Evolutionary conservation across 2,329 filamentous ascomycete species (phyloP).

Genomic region (Aspergillus flavus): DNA sequence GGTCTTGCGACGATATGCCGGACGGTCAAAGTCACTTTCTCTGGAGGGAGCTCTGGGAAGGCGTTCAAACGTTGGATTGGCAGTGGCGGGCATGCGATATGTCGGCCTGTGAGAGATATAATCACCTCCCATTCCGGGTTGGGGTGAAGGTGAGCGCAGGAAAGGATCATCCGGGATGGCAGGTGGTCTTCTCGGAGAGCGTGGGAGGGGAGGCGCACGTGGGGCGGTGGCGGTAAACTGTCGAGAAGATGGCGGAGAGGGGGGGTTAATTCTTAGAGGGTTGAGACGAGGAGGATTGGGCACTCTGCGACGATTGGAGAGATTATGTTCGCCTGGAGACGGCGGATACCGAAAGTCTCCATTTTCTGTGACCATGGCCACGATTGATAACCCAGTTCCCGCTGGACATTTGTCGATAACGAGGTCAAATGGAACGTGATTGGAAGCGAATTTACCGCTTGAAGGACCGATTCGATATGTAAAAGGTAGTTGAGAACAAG

Average conservation of each 20-base stretch:
- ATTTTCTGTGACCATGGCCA: slow-evolving; percentile 51
- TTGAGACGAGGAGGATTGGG: slow-evolving; percentile 34
- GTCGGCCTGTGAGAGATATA: slow-evolving; percentile 18
- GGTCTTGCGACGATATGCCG: slow-evolving; percentile 27
- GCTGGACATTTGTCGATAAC: slow-evolving; percentile 44
- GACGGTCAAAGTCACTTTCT: slow-evolving; percentile 28
- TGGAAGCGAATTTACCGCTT: slow-evolving; percentile 6
- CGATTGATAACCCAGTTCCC: slow-evolving; percentile 36
- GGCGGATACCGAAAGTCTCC: slow-evolving; percentile 39
- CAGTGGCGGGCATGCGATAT: slow-evolving; percentile 25
- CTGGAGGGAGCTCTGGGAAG: slow-evolving; percentile 19
- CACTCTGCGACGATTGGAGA: slow-evolving; percentile 32
- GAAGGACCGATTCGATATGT: neutral
- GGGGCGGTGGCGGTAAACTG: slow-evolving; percentile 23
- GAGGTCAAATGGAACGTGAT: slow-evolving; percentile 1
- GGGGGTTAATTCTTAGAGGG: slow-evolving; percentile 33
- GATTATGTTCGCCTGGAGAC: slow-evolving; percentile 34
- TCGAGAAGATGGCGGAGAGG: slow-evolving; percentile 26
- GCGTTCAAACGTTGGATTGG: slow-evolving; percentile 23
- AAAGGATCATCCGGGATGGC: slow-evolving; percentile 20
- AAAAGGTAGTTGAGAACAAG: slow-evolving; percentile 1
- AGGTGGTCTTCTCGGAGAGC: slow-evolving; percentile 20
- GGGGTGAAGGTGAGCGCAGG: slow-evolving; percentile 22
- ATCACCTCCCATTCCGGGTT: slow-evolving; percentile 13
- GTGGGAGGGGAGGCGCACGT: slow-evolving; percentile 21